Percentiles rank a stretch among this genome's conserved stretches.
phyloP scores from a whole-genome alignment of 768 basidiomycete genomes.

The Tubosaeta sp. region DNA sequence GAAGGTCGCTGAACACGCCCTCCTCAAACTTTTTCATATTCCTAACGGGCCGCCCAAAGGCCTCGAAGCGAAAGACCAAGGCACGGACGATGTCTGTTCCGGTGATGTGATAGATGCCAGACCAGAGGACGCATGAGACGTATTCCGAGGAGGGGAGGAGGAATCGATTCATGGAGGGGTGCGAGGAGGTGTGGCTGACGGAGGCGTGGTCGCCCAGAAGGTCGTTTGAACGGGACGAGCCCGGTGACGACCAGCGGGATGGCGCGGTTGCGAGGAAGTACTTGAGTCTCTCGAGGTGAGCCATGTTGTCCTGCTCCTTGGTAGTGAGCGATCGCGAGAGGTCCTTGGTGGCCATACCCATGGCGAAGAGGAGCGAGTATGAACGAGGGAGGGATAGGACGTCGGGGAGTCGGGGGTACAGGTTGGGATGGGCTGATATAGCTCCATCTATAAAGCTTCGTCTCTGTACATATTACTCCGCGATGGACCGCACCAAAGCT shows the following conservation, averaged over 20 bases:
- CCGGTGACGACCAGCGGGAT: slow-evolving; percentile 55
- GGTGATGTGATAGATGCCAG: slow-evolving; percentile 88
- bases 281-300: slow-evolving; percentile 79
- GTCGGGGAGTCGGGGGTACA: slow-evolving; percentile 7
- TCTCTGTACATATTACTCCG: slow-evolving; percentile 12
- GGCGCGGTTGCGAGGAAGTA: slow-evolving; percentile 87
- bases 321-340: slow-evolving; percentile 49
- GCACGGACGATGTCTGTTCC: slow-evolving; percentile 97
- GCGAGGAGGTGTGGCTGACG: slow-evolving; percentile 46
- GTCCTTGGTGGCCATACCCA: slow-evolving; percentile 27
- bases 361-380: slow-evolving; percentile 7
- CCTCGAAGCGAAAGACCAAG: slow-evolving; percentile 90
- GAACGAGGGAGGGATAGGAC: slow-evolving; percentile 6
- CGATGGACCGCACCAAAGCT: slow-evolving; percentile 21
- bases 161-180: slow-evolving; percentile 83
- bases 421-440: slow-evolving; percentile 11
- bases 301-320: slow-evolving; percentile 64
- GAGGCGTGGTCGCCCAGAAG: slow-evolving; percentile 17
- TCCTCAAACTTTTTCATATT: slow-evolving; percentile 98
- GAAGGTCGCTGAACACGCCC: slow-evolving; percentile 88
- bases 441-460: slow-evolving; percentile 24
- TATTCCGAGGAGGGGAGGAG: slow-evolving; percentile 82
- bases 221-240: slow-evolving; percentile 26
- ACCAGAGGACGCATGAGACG: slow-evolving; percentile 91
- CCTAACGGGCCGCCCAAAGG: slow-evolving; percentile 84